A percentile compares a stretch with the other conserved stretches of the same genome.
These are phyloP conservation scores for Begonia fuchsioides DNA, from an alignment of 306 rosid genomes.

Conservation along the genomic window DNA sequence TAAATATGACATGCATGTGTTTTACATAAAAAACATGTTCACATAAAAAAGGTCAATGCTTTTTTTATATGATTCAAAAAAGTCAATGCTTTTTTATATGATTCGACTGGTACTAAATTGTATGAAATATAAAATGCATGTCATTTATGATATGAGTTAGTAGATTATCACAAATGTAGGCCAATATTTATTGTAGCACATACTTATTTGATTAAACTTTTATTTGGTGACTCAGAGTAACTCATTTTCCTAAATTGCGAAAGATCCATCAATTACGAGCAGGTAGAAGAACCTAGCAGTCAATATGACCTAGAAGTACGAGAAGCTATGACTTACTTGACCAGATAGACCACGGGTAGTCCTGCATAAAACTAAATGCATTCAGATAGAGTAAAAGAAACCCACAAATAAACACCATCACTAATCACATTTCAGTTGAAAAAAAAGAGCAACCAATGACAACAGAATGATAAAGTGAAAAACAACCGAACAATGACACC, in stretches of 20 bases:
- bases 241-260: too few relatives aligned
- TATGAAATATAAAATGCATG: background rate
- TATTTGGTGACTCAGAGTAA: too few relatives aligned
- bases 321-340: slow-evolving; percentile 32
- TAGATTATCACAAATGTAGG: background rate
- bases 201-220: too few relatives aligned
- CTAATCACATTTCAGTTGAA: background rate
- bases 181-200: background rate
- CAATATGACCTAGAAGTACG: background rate
- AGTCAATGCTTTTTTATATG: too few relatives aligned
- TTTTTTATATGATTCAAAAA: too few relatives aligned
- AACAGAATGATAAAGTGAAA: background rate
- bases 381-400: slow-evolving; percentile 5
- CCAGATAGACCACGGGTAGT: slow-evolving; percentile 25
- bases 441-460: background rate
- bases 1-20: too few relatives aligned
- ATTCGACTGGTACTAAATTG: too few relatives aligned
- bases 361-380: slow-evolving; percentile 29
- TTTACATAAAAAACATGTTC: too few relatives aligned
- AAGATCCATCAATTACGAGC: too few relatives aligned
- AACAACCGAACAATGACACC: background rate
- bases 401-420: background rate
- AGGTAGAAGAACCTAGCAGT: too few relatives aligned
- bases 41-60: too few relatives aligned
- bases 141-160: background rate